phyloP scores from a whole-genome alignment of 108 stramenopile genomes.

The Fistulifera pelliculosa region DNA sequence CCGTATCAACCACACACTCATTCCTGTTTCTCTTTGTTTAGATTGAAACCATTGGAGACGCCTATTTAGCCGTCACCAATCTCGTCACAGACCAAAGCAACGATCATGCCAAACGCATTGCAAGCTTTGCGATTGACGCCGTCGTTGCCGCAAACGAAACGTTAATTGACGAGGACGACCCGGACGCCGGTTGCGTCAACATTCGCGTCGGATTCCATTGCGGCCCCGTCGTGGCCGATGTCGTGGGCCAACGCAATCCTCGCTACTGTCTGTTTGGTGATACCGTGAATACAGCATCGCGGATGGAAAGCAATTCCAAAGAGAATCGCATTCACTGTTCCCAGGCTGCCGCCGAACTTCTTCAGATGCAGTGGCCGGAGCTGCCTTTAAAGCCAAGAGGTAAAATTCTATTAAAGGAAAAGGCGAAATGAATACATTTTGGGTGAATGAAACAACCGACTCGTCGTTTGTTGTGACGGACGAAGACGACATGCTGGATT shows the following conservation, averaged over 20 bases:
- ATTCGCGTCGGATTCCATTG: slow-evolving; percentile 64
- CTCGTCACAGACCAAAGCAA: slow-evolving; percentile 42
- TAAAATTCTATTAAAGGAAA: slow-evolving; percentile 57
- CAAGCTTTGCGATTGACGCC: slow-evolving; percentile 59
- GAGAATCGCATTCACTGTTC: slow-evolving; percentile 11
- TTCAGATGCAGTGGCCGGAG: slow-evolving; percentile 23
- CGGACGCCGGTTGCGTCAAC: slow-evolving; percentile 37
- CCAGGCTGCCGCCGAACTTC: slow-evolving; percentile 54
- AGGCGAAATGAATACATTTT: slow-evolving; percentile 53
- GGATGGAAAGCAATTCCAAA: slow-evolving; percentile 5
- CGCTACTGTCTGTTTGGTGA: slow-evolving; percentile 25
- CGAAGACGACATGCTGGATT: too few species aligned
- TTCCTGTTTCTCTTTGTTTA: neutral
- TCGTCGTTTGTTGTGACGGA: too few species aligned
- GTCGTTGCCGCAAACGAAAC: slow-evolving; percentile 44
- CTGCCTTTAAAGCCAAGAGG: slow-evolving; percentile 34
- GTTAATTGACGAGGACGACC: slow-evolving; percentile 39
- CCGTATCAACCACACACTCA: too few species aligned
- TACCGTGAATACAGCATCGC: slow-evolving; percentile 2
- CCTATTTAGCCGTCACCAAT: slow-evolving; percentile 40
- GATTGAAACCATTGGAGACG: neutral
- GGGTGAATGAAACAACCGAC: slow-evolving; percentile 52
- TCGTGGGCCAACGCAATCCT: slow-evolving; percentile 55
- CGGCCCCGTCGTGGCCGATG: slow-evolving; percentile 55
- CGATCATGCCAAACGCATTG: slow-evolving; percentile 66